Evolutionary conservation across 768 basidiomycete genomes (phyloP).

Genomic region (Hericium alpestre): DNA sequence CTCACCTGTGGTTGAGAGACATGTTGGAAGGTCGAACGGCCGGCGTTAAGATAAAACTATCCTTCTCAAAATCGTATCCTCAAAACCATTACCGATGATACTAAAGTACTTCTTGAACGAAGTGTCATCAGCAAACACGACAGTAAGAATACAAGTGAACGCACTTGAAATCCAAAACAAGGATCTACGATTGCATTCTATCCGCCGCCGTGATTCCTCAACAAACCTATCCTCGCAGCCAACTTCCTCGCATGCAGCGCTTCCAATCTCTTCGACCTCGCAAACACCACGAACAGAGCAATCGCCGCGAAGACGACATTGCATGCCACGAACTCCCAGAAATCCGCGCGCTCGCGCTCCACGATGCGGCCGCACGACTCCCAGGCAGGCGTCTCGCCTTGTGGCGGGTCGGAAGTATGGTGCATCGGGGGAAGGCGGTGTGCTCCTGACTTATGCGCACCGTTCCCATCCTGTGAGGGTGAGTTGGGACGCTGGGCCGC

Average conservation of each 20-base stretch:
- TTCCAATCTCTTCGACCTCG: constrained; percentile 58
- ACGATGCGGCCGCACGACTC: constrained; percentile 87
- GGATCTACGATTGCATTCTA: constrained; percentile 4
- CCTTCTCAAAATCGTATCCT: too few relatives aligned
- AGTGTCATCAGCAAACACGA: too few relatives aligned
- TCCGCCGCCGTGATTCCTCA: constrained; percentile 28
- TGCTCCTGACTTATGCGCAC: neutral
- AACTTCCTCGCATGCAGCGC: constrained; percentile 70
- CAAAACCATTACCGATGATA: too few relatives aligned
- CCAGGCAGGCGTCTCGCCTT: constrained; percentile 74
- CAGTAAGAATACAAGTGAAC: too few relatives aligned
- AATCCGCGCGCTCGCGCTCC: constrained; percentile 70
- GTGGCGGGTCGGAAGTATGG: constrained; percentile 6
- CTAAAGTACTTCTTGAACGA: too few relatives aligned
- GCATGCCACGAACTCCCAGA: constrained; percentile 83
- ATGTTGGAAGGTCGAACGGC: too few relatives aligned
- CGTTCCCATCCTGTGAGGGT: neutral
- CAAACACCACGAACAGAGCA: constrained; percentile 54
- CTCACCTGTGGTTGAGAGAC: too few relatives aligned
- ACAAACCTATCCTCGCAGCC: constrained; percentile 77
- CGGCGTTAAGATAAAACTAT: too few relatives aligned
- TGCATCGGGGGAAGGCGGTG: constrained; percentile 8
- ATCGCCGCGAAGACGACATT: constrained; percentile 64
- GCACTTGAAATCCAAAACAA: too few relatives aligned
- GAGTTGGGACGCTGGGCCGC: constrained; percentile 17